Conservation (phyloP, 768 basidiomycete species). For the Pholiota conissans region DNA sequence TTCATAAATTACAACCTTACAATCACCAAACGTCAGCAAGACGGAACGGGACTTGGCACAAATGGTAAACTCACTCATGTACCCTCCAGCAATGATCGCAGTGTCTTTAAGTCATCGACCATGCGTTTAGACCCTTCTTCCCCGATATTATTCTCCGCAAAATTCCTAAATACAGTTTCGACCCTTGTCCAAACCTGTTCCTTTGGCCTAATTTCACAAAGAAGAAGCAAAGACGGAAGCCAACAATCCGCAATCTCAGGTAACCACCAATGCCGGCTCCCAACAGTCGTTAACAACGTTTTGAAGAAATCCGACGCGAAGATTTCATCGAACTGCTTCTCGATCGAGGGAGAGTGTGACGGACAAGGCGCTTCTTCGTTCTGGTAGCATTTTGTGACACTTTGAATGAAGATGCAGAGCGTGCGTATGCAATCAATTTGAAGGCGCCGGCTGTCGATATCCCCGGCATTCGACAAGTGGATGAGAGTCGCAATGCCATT, state of each 20-base stretch:
- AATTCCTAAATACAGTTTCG: slow-evolving; percentile 26
- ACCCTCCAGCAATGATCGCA: slow-evolving; percentile 5
- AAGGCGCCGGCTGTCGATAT: slow-evolving; percentile 35
- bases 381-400: slow-evolving; percentile 19
- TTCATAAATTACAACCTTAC: too few relatives aligned
- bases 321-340: slow-evolving; percentile 25
- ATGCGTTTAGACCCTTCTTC: slow-evolving; percentile 18
- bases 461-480: slow-evolving; percentile 31
- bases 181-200: slow-evolving; percentile 33
- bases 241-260: slow-evolving; percentile 36
- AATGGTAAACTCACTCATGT: background rate
- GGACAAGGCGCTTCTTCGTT: slow-evolving; percentile 7
- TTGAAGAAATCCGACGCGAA: slow-evolving; percentile 39
- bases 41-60: too few relatives aligned
- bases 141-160: slow-evolving; percentile 21
- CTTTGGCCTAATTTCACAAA: slow-evolving; percentile 32
- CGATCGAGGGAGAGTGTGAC: slow-evolving; percentile 11
- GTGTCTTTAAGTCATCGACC: slow-evolving; percentile 10
- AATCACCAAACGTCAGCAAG: too few relatives aligned
- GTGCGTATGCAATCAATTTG: slow-evolving; percentile 40
- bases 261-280: slow-evolving; percentile 36
- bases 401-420: slow-evolving; percentile 34
- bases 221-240: slow-evolving; percentile 34
- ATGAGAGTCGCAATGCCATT: slow-evolving; percentile 36
- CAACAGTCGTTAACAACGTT: slow-evolving; percentile 29